Conservation (phyloP, 352 stramenopile genomes). For the Phytophthora niederhauseri region DNA sequence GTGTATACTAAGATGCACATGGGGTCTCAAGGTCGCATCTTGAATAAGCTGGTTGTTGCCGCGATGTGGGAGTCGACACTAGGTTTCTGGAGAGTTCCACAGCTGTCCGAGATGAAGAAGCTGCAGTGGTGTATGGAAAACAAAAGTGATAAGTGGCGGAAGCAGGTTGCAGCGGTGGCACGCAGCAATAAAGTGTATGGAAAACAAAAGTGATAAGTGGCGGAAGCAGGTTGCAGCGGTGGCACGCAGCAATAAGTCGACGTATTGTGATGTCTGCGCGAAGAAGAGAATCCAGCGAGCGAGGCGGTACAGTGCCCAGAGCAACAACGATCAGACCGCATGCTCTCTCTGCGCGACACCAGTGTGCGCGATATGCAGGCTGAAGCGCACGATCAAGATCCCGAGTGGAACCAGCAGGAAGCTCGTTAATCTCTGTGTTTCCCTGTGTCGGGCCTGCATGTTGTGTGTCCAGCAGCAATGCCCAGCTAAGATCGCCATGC, state of each 20-base stretch:
- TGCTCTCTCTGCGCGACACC: no score
- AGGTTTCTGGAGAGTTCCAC: slow-evolving; percentile 22
- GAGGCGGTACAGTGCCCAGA: no score
- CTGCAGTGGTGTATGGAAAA: slow-evolving; percentile 28
- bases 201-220: not conserved
- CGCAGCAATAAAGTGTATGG: slow-evolving; percentile 13
- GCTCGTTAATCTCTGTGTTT: no score
- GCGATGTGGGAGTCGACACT: slow-evolving; percentile 18
- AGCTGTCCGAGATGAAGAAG: slow-evolving; percentile 26
- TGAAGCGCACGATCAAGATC: no score
- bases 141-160: not conserved
- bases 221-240: not conserved
- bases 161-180: not conserved
- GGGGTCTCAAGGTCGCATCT: slow-evolving; percentile 15
- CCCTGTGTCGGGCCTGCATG: not conserved
- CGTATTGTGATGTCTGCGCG: no score
- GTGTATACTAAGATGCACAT: slow-evolving; percentile 31
- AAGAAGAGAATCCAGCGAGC: no score
- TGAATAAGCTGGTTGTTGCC: slow-evolving; percentile 22
- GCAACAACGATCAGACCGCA: no score
- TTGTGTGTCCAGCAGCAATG: not conserved
- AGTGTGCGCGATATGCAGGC: no score
- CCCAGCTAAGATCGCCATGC: not conserved
- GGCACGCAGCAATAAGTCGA: not conserved
- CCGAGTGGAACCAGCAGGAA: no score